A percentile compares a stretch with the other conserved stretches of the same genome.
Evolutionary conservation across 83 land plant genomes (phyloP).

Genomic region (Diphasiastrum complanatum): DNA sequence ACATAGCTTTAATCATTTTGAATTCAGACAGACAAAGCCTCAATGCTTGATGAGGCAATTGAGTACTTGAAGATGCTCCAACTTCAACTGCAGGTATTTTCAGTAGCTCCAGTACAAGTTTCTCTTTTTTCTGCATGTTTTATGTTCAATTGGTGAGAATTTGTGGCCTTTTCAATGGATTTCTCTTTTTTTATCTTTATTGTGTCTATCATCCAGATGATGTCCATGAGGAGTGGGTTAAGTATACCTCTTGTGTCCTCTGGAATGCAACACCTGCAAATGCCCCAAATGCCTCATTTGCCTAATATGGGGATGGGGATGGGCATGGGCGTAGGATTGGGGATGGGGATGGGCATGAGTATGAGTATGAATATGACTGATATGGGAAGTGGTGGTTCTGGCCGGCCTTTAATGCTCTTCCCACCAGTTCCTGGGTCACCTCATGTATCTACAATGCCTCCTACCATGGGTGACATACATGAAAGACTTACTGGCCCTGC

Average conservation of each 20-base stretch:
- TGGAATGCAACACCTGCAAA: slow-evolving; percentile 18
- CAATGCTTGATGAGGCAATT: slow-evolving; percentile 29
- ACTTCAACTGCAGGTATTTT: slow-evolving; percentile 19
- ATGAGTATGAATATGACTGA: no score
- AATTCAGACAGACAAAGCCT: slow-evolving; percentile 25
- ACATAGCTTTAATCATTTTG: no score
- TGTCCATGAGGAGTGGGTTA: slow-evolving; percentile 27
- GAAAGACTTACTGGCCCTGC: no score
- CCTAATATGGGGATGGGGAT: no score
- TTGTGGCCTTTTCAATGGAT: background rate
- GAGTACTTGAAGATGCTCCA: slow-evolving; percentile 26
- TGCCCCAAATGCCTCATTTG: slow-evolving; percentile 9
- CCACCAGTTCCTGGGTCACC: no score
- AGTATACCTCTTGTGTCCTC: slow-evolving; percentile 15
- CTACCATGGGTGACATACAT: no score
- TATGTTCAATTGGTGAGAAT: background rate
- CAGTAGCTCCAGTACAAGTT: background rate
- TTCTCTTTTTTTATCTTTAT: background rate
- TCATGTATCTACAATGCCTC: no score
- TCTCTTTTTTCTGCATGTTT: background rate
- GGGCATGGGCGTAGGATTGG: no score
- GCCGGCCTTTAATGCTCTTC: no score
- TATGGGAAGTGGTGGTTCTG: no score
- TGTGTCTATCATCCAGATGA: slow-evolving; percentile 15
- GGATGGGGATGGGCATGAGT: no score